Evolutionary conservation across 257 asterid genomes (phyloP), one percentile per base, ranked within the genome.

Genomic region (Misopates orontium): DNA sequence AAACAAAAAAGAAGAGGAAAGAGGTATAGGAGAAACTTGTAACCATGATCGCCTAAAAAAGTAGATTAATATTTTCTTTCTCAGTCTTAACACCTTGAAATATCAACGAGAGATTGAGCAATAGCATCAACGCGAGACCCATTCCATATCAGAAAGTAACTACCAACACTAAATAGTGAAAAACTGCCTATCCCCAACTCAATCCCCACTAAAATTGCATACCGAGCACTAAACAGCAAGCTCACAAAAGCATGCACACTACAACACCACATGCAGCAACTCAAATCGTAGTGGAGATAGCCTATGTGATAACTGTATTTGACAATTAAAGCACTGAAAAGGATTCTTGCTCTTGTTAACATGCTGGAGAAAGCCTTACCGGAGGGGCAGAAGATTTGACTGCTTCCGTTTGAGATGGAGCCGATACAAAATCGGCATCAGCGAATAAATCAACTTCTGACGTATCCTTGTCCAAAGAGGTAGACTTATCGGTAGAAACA

Each of bases 381-480:
- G 81, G 85, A 73, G 80, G 71, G 63, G 66, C 70, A 67, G 85
- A 75, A 54, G 71, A 58, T 59, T 71, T 80, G 71, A 56, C 76
- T 23, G 63, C 75, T 71, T 81, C 79, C 20, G 75, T 62, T 39
- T 56, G 73, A 17, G 89, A 66, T 28, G 86, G 52, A 68, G 98
- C 96, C 57, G 98, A 89, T 39, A 89, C 96, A 77, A 91, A 91
- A 79, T 57, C 73, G 53, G 96, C 91, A 83, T 85, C 92, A 15
- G 96, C 96, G 81, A 91, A 91, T 78, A 89, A 89, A 84, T 89
- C 98, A 67, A 88, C 94, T 66, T 87, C 96, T 7, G 91, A 63
- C 9, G 77, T 48, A 76, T 73, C 84, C 68, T 66, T 70, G 68
- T 74, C 75, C 62, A 82, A 66, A 12, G 82, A 59, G 65, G 73